A percentile compares a stretch with the other conserved stretches of the same genome.
Evolutionary conservation across 73 alveolate species (phyloP).

Genomic region (Diophrys appendiculata): DNA sequence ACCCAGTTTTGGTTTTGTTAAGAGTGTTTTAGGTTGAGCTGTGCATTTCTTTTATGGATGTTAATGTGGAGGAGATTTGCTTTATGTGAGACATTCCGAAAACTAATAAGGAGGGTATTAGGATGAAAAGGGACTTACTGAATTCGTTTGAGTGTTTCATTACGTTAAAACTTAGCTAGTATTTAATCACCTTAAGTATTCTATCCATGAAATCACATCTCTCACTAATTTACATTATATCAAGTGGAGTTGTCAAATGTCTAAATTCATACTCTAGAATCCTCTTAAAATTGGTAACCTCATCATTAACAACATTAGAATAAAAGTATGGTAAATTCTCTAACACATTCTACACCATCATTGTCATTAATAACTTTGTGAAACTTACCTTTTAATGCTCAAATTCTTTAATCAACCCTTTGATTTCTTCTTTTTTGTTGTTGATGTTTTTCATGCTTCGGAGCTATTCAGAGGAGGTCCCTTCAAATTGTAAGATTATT

Average conservation of each 20-base stretch:
- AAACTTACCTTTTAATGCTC: too few species aligned
- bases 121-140: neutral
- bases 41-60: neutral
- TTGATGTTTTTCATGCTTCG: too few species aligned
- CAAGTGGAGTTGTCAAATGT: conserved; percentile 13
- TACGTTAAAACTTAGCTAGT: conserved; percentile 27
- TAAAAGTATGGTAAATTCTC: neutral
- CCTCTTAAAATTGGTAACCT: neutral
- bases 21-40: neutral
- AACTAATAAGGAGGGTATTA: too few species aligned
- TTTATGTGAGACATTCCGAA: neutral
- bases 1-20: neutral
- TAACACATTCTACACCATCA: neutral
- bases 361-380: too few species aligned
- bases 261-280: conserved; percentile 2
- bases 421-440: too few species aligned
- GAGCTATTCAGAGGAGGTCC: too few species aligned
- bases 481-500: too few species aligned
- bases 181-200: conserved; percentile 21
- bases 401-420: too few species aligned
- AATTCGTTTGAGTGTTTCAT: conserved; percentile 51
- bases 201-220: conserved; percentile 34
- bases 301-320: neutral
- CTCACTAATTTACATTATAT: conserved; percentile 26
- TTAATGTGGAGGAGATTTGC: neutral